phyloP scores from a whole-genome alignment of 768 basidiomycete genomes.

The Psilocybe azurescens region DNA sequence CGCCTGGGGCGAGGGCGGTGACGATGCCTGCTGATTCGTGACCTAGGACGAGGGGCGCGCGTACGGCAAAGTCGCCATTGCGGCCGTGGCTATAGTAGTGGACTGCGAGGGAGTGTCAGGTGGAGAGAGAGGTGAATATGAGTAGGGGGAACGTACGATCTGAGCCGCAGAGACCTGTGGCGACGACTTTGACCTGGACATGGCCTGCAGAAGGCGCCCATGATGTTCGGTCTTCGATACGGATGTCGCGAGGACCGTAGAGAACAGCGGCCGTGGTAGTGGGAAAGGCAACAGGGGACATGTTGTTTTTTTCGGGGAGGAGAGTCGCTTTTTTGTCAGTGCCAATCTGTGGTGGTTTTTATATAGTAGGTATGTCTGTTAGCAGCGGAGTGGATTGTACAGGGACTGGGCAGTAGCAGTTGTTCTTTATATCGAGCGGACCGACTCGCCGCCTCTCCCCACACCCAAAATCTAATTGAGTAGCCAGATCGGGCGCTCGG shows the following conservation, averaged over 20 bases:
- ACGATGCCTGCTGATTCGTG: slow-evolving; percentile 93
- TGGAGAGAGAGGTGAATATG: background rate
- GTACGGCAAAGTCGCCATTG: slow-evolving; percentile 91
- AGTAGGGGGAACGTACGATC: slow-evolving; percentile 57
- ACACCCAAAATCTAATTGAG: background rate
- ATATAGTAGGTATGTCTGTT: too few relatives aligned
- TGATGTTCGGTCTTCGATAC: slow-evolving; percentile 72
- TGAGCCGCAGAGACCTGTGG: slow-evolving; percentile 92
- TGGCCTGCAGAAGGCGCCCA: slow-evolving; percentile 76
- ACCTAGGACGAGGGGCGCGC: slow-evolving; percentile 87
- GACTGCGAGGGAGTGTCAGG: slow-evolving; percentile 48
- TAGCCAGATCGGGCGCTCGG: slow-evolving; percentile 16
- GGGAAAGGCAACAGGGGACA: slow-evolving; percentile 41
- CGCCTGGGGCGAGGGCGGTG: slow-evolving; percentile 80
- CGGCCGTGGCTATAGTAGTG: slow-evolving; percentile 91
- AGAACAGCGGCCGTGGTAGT: slow-evolving; percentile 80
- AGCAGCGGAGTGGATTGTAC: too few relatives aligned
- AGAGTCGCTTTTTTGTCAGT: background rate
- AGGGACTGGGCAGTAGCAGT: background rate
- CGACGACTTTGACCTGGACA: slow-evolving; percentile 78
- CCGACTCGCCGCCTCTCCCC: background rate
- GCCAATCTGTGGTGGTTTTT: too few relatives aligned
- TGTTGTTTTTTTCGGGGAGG: background rate
- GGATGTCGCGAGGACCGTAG: slow-evolving; percentile 83
- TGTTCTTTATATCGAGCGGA: background rate